Evolutionary conservation across 306 rosid genomes (phyloP).

Genomic region (Rosa multiflora): DNA sequence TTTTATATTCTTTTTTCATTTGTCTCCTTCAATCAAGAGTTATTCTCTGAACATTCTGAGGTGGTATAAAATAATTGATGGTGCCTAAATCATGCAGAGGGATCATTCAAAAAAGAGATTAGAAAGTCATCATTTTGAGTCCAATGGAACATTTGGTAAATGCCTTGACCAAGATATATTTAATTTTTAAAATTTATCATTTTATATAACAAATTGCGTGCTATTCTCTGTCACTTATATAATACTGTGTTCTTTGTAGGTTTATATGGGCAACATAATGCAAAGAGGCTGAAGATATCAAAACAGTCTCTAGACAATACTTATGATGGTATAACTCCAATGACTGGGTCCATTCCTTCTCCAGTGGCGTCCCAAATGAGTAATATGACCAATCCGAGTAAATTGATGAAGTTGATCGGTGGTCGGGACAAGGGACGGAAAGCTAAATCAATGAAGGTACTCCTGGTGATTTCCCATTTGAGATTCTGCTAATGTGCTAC

Average conservation of each 20-base stretch:
- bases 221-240: conserved; percentile 20
- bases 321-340: conserved; percentile 64
- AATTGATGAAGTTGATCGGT: conserved; percentile 78
- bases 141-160: conserved; percentile 83
- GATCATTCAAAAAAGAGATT: conserved; percentile 77
- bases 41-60: conserved; percentile 14
- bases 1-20: not conserved
- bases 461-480: conserved; percentile 21
- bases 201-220: conserved; percentile 12
- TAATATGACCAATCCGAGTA: conserved; percentile 84
- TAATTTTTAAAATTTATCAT: not conserved
- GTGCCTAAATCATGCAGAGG: conserved; percentile 57
- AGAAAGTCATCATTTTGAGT: conserved; percentile 74
- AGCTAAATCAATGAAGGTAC: conserved; percentile 74
- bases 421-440: conserved; percentile 89
- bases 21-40: not conserved
- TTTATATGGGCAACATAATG: conserved; percentile 65
- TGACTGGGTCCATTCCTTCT: conserved; percentile 82
- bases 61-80: conserved; percentile 5
- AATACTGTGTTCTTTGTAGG: conserved; percentile 48
- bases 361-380: conserved; percentile 94
- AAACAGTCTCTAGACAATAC: conserved; percentile 72
- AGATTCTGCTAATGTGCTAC: not conserved
- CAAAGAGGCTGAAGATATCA: conserved; percentile 73
- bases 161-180: conserved; percentile 15